Conservation (phyloP, 257 asterid species). For the Primulina eburnea region DNA sequence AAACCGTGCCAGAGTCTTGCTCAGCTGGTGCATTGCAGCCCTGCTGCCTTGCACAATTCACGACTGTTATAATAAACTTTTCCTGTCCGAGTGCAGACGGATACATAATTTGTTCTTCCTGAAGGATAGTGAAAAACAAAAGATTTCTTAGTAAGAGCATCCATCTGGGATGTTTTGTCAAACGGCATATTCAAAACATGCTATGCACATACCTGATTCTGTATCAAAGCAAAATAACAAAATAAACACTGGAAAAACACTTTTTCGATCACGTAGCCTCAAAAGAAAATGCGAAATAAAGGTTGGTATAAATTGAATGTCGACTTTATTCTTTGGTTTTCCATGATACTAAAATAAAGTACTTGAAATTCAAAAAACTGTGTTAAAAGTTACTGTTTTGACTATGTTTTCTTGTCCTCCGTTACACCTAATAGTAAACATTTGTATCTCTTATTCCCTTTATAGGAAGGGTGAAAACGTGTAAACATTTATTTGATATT, state of each 20-base stretch:
- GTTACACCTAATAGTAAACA: background rate
- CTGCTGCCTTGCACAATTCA: constrained; percentile 42
- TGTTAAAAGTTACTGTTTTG: background rate
- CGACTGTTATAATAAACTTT: constrained; percentile 59
- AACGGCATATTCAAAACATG: background rate
- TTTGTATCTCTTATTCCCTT: background rate
- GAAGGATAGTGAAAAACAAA: constrained; percentile 10
- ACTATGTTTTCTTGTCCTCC: background rate
- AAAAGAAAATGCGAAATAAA: no score
- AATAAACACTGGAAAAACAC: background rate
- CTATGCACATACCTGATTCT: background rate
- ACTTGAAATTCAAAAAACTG: background rate
- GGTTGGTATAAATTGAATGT: background rate
- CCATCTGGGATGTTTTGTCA: background rate
- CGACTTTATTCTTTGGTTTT: background rate
- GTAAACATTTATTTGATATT: constrained; percentile 12
- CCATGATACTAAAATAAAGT: background rate
- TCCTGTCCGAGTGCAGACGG: constrained; percentile 75
- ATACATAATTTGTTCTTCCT: constrained; percentile 93
- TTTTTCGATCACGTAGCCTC: background rate
- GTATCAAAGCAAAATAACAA: background rate
- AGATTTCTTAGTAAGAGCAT: background rate
- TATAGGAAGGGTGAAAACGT: background rate
- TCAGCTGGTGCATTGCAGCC: constrained; percentile 20
- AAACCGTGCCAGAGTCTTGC: constrained; percentile 31